Conservation (phyloP, 768 basidiomycete genomes). For the Boletus patriciae region DNA sequence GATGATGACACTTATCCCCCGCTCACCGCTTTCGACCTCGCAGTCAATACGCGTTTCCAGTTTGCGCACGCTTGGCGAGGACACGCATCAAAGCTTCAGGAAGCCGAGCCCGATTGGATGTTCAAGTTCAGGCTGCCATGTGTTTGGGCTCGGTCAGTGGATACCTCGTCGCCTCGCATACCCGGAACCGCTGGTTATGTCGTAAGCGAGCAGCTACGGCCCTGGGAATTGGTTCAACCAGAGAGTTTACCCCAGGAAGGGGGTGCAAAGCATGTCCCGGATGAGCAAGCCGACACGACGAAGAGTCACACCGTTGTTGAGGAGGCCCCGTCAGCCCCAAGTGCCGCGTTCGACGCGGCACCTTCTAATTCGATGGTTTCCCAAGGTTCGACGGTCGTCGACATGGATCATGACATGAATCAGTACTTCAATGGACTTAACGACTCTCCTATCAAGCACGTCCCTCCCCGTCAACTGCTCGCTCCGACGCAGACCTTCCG, state of each 20-base stretch:
- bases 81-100: constrained; percentile 12
- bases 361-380: background rate
- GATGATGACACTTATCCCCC: constrained; percentile 19
- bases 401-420: constrained; percentile 26
- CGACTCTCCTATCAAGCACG: constrained; percentile 21
- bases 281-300: background rate
- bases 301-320: background rate
- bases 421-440: constrained; percentile 28
- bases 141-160: background rate
- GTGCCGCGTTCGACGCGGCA: background rate
- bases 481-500: constrained; percentile 7
- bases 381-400: constrained; percentile 5
- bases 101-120: constrained; percentile 7
- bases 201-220: constrained; percentile 3
- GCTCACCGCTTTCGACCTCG: constrained; percentile 16
- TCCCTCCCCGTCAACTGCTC: background rate
- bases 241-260: background rate
- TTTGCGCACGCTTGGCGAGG: constrained; percentile 23
- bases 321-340: background rate
- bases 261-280: background rate
- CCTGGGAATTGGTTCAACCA: constrained; percentile 18
- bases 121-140: background rate
- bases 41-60: constrained; percentile 24
- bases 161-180: background rate
- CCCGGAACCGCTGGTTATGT: constrained; percentile 11